Evolutionary conservation across 2,329 filamentous ascomycete species (phyloP).

Genomic region (Epichloe baconii): DNA sequence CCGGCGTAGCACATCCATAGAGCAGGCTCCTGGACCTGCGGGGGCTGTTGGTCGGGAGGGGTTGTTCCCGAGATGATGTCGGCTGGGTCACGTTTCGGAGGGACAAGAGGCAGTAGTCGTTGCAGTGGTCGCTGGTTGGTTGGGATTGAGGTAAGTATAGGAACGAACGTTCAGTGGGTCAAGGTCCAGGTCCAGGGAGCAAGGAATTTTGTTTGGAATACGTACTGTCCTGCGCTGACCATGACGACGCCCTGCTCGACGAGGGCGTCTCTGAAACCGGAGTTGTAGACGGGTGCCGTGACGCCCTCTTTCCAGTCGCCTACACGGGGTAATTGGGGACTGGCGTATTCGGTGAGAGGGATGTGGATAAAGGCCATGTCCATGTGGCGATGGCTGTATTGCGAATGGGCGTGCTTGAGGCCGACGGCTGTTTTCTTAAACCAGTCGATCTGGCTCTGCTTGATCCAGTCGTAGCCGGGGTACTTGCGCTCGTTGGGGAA

Average conservation of each 20-base stretch:
- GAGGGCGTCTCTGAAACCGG: conserved; percentile 82
- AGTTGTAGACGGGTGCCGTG: conserved; percentile 81
- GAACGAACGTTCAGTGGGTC: neutral
- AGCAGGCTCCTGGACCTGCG: conserved; percentile 35
- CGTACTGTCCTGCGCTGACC: conserved; percentile 83
- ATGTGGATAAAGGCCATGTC: conserved; percentile 97
- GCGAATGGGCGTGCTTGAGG: conserved; percentile 63
- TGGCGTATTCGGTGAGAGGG: conserved; percentile 76
- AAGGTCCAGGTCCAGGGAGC: too few species aligned
- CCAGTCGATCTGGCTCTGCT: conserved; percentile 88
- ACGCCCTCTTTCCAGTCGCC: conserved; percentile 72
- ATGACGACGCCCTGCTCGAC: conserved; percentile 75
- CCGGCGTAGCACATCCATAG: conserved; percentile 99
- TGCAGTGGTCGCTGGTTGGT: conserved; percentile 65
- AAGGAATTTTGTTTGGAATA: conserved; percentile 10
- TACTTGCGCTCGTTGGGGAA: conserved; percentile 80
- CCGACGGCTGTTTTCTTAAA: conserved; percentile 67
- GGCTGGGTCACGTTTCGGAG: conserved; percentile 18
- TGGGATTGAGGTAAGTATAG: neutral
- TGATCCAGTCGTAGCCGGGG: conserved; percentile 95
- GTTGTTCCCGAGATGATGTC: neutral
- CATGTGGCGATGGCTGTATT: conserved; percentile 87
- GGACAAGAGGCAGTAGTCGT: conserved; percentile 83
- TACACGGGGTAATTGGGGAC: conserved; percentile 40
- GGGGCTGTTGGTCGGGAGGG: conserved; percentile 4